Base-by-base conservation (phyloP, 108 stramenopile species). In the Cyclotella cryptica region DNA sequence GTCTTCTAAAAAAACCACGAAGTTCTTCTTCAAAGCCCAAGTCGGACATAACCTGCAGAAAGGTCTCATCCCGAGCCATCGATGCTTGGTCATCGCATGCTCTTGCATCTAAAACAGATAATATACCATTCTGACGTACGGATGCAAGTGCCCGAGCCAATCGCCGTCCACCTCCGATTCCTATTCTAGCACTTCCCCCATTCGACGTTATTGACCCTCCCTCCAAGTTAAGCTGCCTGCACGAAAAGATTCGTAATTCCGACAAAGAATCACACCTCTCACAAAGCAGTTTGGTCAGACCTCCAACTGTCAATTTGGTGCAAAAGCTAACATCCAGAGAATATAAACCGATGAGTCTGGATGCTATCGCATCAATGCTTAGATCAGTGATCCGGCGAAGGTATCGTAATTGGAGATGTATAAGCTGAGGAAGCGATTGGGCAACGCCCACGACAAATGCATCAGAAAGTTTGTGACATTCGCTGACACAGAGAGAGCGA, bases 311-410 rank as follows among this genome's bases (percentile, higher is more conserved):
- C 45, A 91, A 47, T 39, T 76, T 81, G 17, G 87, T 75, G 60
- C 90, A 91, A 70, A 91, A 91, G 67, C 86, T 86, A 19, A 89
- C 55, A 66, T 91, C 90, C n/a, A 91, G 47, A 10, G 90, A 81
- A 77, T 81, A 84, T 41, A 91, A 71, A 21, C 74, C 42, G n/a
- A 66, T 49, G 64, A 91, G 58, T 8, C 62, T 69, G 26, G 44
- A 46, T 17, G 90, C 49, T 21, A 91, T 84, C 2, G 79, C 71
- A 15, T 84, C 62, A 13, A 91, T 45, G 39, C 78, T 74, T 19
- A 28, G 73, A 75, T 88, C 88, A 19, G 89, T 86, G 11, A 89
- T 69, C 6, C 76, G 70, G 54, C 85, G 83, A 17, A 85, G 69
- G 62, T 87, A 89, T 35, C 88, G 74, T 57, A 87, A 30, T 46